Evolutionary conservation across 2,329 filamentous ascomycete genomes (phyloP).

Genomic region (Thermothelomyces thermophilus): DNA sequence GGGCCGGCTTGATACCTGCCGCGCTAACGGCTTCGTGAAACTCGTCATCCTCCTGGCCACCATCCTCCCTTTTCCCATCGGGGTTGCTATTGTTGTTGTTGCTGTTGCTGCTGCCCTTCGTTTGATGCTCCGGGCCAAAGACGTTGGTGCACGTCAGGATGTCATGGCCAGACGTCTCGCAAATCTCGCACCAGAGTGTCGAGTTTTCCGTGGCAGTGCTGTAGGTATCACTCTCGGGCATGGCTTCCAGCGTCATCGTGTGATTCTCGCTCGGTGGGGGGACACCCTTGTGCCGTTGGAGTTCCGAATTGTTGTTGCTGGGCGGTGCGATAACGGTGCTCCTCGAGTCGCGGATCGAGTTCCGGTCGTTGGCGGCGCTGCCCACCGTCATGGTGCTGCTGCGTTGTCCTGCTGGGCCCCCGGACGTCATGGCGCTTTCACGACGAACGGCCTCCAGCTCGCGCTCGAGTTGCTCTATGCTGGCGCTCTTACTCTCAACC

Average conservation of each 20-base stretch:
- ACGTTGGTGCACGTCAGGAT: conserved; percentile 92
- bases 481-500: conserved; percentile 62
- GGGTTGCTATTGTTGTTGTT: background rate
- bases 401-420: conserved; percentile 35
- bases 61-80: background rate
- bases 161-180: conserved; percentile 85
- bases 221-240: conserved; percentile 63
- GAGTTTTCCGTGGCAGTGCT: conserved; percentile 67
- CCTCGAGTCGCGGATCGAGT: conserved; percentile 59
- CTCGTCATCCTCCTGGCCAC: background rate
- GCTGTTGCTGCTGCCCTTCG: conserved; percentile 21
- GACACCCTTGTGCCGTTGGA: conserved; percentile 32
- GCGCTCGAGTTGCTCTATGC: conserved; percentile 80
- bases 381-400: conserved; percentile 44
- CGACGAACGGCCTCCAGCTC: conserved; percentile 65
- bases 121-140: conserved; percentile 48
- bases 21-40: conserved; percentile 14
- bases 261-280: conserved; percentile 33
- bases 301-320: conserved; percentile 37
- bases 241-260: conserved; percentile 55
- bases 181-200: conserved; percentile 88
- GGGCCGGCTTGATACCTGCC: conserved; percentile 41
- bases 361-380: conserved; percentile 42
- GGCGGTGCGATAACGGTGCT: conserved; percentile 55
- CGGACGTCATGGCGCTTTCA: conserved; percentile 28